Evolutionary conservation across 306 rosid genomes (phyloP), one percentile per base, ranked within the genome.

Genomic region (Quercus suber): DNA sequence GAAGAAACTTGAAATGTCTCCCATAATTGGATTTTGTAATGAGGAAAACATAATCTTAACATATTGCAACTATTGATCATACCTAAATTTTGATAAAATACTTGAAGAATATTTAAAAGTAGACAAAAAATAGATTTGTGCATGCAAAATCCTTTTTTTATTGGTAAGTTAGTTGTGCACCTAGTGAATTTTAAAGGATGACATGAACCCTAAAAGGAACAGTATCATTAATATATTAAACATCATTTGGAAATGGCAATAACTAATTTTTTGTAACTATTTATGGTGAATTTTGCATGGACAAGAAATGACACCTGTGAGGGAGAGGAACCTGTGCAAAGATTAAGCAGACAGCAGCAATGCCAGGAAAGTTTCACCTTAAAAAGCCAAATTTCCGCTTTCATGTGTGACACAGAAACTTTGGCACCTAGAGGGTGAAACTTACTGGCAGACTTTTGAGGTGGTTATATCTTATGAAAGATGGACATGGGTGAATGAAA

Each of bases 1-100:
- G 63, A 71, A 82, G 23, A 76, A 71, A 55, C 28, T 60, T 58
- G 68, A 79, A 69, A 43, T 59, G 60, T 64, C 78, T 30, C 25
- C 65, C 52, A 82, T 35, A 80, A 67, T 19, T 9, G 51, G 72
- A 19, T 33, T 27, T 57, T 63, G 27, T 28, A 65, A 55, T 12
- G 6, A 49, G 55, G 60, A 57, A 45, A 73, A 12, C 49, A 43
- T 56, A 68, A 74, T 73, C 31, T 8, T 51, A 56, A 55, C 56
- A 49, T 27, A 65, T 17, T 25, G 51, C 70, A 76, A 63, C 25
- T 5, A 75, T 4, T 59, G 10, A 71, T 23, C 57, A 18, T 70
- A 45, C 20, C 67, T 59, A 31, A 25, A 73, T 21, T 73, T 45
- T n/a, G 45, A 28, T 6, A 57, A 61, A 28, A 57, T 45, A 69